These are phyloP conservation scores for Dactylellina drechsleri DNA, from an alignment of 2,329 filamentous ascomycete genomes.

Conservation along the genomic window DNA sequence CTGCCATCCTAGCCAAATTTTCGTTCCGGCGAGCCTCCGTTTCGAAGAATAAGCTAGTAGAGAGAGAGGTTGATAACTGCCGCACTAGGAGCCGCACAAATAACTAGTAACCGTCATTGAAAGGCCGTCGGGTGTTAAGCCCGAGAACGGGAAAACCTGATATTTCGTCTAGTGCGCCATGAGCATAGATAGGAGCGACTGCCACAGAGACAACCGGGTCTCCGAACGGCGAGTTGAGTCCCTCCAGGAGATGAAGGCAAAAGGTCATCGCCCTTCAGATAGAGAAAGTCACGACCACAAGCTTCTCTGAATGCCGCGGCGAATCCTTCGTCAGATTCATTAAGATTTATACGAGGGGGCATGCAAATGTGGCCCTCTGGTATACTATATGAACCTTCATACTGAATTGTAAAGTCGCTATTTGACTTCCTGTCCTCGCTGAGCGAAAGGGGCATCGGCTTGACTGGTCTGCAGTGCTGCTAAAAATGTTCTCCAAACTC, in stretches of 20 bases:
- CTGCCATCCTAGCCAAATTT: constrained; percentile 77
- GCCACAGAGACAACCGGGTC: constrained; percentile 30
- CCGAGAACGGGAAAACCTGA: constrained; percentile 82
- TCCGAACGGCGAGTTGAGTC: constrained; percentile 21
- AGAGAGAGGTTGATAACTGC: constrained; percentile 77
- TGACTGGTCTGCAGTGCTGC: constrained; percentile 36
- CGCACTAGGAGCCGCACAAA: constrained; percentile 70
- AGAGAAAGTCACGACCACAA: constrained; percentile 31
- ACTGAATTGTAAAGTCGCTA: constrained; percentile 31
- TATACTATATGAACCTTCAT: constrained; percentile 37
- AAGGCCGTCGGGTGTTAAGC: constrained; percentile 79
- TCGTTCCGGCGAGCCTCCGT: constrained; percentile 82
- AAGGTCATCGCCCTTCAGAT: constrained; percentile 13
- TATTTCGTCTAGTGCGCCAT: constrained; percentile 35
- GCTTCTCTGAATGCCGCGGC: constrained; percentile 39
- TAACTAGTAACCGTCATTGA: constrained; percentile 79
- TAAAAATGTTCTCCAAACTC: constrained; percentile 56
- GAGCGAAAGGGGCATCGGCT: constrained; percentile 31
- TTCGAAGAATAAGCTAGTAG: constrained; percentile 81
- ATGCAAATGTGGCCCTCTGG: constrained; percentile 37
- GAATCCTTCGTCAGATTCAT: constrained; percentile 41
- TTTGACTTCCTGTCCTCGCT: constrained; percentile 7
- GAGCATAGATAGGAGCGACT: constrained; percentile 34
- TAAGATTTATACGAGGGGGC: constrained; percentile 23
- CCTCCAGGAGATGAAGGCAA: constrained; percentile 37